Evolutionary conservation across 164 flowering plant genomes (phyloP), one percentile per base, ranked within the genome.

Genomic region (Berberis vulgaris): DNA sequence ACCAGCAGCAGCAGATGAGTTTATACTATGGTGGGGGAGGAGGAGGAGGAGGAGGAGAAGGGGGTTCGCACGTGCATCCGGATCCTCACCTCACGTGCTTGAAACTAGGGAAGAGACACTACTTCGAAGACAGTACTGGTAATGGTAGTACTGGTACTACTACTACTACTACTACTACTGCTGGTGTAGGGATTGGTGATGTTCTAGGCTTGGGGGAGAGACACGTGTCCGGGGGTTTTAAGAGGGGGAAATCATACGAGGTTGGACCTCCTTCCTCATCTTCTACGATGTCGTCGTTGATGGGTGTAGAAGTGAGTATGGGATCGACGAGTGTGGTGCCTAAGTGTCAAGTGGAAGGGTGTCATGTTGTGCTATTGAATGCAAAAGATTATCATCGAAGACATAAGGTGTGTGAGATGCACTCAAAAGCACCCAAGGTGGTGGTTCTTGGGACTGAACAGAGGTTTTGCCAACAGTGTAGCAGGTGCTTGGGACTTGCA

Each of bases 381-480:
- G 85, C 89, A 3, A 88, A 88, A 76, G 84, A 84, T 26, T 88
- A 88, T 65, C 91, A 88, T 70, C 65, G 84, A 62, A 64, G 94
- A 70, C 94, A 87, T 61, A 87, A 85, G 77, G 94, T 87, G 7
- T 88, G 95, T 59, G 89, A 84, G 72, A 60, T 78, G 76, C 95
- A 88, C 75, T 82, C 95, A 5, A 88, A 88, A 72, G 87, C 89
- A 3, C 84, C 95, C 2, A 80, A 66, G 40, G 95, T 84, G 10
- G 69, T 78, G 57, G 86, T 83, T 40, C 74, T 76, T 52, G 95
- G 95, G 5, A 50, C 73, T 9, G 81, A 82, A 42, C 88, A 87
- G 67, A 71, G 94, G 8, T 87, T 87, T 72, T 87, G 95, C 69
- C 95, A 87, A 65, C 95, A 88, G 75, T 88, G 91, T 54, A 88